These are phyloP conservation scores for Exidia glandulosa DNA, from an alignment of 768 basidiomycete genomes.

Conservation along the genomic window DNA sequence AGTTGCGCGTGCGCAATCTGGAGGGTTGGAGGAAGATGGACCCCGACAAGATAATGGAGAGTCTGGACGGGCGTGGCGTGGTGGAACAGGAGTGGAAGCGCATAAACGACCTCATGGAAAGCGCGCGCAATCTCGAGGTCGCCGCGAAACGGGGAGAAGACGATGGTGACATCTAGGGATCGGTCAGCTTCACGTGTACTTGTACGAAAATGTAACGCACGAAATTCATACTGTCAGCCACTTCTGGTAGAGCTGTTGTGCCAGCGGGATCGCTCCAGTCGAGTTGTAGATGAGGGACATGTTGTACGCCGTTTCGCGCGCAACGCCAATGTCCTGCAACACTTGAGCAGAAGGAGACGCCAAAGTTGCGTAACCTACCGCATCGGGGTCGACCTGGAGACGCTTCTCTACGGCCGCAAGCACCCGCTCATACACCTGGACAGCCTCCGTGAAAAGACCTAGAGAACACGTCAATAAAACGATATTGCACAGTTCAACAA, in stretches of 20 bases:
- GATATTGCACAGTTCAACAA: not conserved
- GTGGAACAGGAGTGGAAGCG: constrained; percentile 62
- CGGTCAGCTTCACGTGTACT: not conserved
- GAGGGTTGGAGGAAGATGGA: constrained; percentile 40
- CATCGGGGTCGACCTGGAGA: constrained; percentile 1
- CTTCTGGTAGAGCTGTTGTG: constrained; percentile 55
- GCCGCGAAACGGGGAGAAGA: constrained; percentile 34
- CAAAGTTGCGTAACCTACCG: not conserved
- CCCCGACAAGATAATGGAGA: constrained; percentile 72
- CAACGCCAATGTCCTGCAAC: constrained; percentile 40
- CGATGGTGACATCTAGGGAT: constrained; percentile 8
- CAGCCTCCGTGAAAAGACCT: constrained; percentile 78
- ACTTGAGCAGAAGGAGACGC: not conserved
- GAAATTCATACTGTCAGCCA: constrained; percentile 58
- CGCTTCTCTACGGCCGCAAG: constrained; percentile 47
- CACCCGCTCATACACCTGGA: constrained; percentile 73
- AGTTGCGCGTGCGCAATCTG: constrained; percentile 35
- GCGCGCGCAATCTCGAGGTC: constrained; percentile 52
- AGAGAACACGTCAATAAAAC: constrained; percentile 1
- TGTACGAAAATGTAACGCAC: not conserved
- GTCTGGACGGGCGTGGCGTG: constrained; percentile 60
- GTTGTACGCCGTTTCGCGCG: constrained; percentile 79
- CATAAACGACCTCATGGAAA: constrained; percentile 64
- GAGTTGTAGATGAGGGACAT: constrained; percentile 71
- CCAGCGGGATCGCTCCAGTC: constrained; percentile 64